Evolutionary conservation across 1,139 yeast genomes (phyloP).

Genomic region (Ashbya aceris): DNA sequence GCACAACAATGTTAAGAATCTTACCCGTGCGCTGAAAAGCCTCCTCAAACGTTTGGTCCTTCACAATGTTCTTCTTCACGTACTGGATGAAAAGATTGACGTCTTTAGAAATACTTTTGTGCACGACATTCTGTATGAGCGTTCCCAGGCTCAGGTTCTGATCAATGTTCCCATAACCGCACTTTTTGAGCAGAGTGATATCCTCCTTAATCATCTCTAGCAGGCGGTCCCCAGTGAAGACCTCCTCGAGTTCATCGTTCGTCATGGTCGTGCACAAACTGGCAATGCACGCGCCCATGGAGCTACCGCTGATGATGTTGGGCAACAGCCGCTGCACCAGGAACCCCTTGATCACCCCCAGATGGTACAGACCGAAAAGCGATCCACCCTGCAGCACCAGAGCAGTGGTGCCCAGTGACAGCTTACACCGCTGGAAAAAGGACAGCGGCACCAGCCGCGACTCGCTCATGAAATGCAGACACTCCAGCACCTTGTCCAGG

Average conservation of each 20-base stretch:
- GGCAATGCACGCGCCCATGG: constrained; percentile 91
- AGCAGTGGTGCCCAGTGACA: constrained; percentile 86
- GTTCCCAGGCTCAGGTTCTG: constrained; percentile 59
- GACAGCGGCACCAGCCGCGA: constrained; percentile 50
- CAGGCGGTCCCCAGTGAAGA: constrained; percentile 24
- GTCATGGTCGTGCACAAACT: constrained; percentile 68
- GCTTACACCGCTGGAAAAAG: constrained; percentile 84
- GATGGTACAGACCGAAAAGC: constrained; percentile 81
- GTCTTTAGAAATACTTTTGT: constrained; percentile 79
- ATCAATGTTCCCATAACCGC: constrained; percentile 46
- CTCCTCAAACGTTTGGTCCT: constrained; percentile 85
- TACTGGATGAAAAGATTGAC: constrained; percentile 68
- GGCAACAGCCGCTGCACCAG: constrained; percentile 70
- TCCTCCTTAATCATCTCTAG: constrained; percentile 34
- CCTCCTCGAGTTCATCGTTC: constrained; percentile 28
- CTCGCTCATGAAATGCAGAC: constrained; percentile 42
- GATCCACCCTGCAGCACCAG: constrained; percentile 90
- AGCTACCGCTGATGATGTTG: constrained; percentile 81
- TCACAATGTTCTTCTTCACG: constrained; percentile 61
- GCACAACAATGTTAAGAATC: constrained; percentile 78
- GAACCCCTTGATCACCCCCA: constrained; percentile 83
- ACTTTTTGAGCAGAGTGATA: constrained; percentile 34
- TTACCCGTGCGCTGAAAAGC: constrained; percentile 81
- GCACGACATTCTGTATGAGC: constrained; percentile 55
- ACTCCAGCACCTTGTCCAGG: constrained; percentile 61